phyloP scores from a whole-genome alignment of 2,329 filamentous ascomycete species.

The Aspergillus eucalypticola region DNA sequence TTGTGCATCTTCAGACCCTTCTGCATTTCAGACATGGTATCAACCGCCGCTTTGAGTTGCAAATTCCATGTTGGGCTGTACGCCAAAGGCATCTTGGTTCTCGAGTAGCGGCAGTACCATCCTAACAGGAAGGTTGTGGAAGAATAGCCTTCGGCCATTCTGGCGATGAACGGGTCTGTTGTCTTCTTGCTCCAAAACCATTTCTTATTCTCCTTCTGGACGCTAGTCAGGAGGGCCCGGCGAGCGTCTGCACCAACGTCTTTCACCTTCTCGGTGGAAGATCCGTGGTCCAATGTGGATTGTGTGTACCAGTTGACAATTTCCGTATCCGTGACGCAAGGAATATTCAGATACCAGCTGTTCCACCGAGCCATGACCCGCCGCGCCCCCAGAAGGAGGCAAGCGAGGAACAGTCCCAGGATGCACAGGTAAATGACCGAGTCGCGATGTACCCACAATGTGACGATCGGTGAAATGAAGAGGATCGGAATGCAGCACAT shows the following conservation, averaged over 20 bases:
- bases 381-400: constrained; percentile 55
- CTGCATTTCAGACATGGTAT: constrained; percentile 55
- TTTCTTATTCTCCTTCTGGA: constrained; percentile 46
- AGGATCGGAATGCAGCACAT: constrained; percentile 57
- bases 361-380: constrained; percentile 58
- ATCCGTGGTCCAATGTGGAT: constrained; percentile 32
- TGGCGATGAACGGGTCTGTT: constrained; percentile 48
- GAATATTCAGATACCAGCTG: constrained; percentile 51
- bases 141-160: constrained; percentile 53
- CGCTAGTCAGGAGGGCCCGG: constrained; percentile 47
- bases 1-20: constrained; percentile 59
- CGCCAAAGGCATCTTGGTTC: constrained; percentile 48
- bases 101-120: constrained; percentile 50
- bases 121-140: constrained; percentile 55
- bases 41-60: constrained; percentile 54
- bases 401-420: constrained; percentile 53
- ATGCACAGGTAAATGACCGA: constrained; percentile 57
- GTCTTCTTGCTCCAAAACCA: constrained; percentile 45
- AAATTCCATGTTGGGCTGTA: constrained; percentile 60
- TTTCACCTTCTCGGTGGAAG: constrained; percentile 1
- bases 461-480: constrained; percentile 57
- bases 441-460: constrained; percentile 55
- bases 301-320: constrained; percentile 41
- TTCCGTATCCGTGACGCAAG: constrained; percentile 38
- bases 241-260: constrained; percentile 26